Evolutionary conservation across 1,139 yeast genomes (phyloP).

Genomic region (Neolecta irregularis): DNA sequence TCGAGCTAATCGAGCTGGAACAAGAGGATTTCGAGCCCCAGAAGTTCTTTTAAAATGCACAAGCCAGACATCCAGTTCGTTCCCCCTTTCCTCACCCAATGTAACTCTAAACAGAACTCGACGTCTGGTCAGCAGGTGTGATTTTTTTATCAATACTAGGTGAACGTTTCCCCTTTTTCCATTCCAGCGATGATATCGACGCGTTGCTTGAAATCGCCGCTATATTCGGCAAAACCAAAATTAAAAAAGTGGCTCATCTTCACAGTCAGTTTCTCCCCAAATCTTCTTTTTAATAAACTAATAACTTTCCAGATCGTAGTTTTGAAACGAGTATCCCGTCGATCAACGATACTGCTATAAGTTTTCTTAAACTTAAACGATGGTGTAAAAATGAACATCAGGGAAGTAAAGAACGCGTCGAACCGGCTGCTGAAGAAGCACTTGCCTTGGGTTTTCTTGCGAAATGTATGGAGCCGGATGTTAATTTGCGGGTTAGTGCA

Average conservation of each 20-base stretch:
- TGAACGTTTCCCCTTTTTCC: constrained; percentile 71
- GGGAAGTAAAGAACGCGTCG: too few relatives aligned
- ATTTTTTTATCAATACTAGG: constrained; percentile 58
- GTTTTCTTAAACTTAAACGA: constrained; percentile 27
- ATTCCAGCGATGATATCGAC: constrained; percentile 81
- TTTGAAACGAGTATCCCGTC: constrained; percentile 51
- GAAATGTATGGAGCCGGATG: constrained; percentile 43
- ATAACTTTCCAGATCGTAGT: constrained; percentile 33
- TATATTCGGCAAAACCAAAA: constrained; percentile 63
- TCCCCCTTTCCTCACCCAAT: neutral
- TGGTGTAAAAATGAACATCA: constrained; percentile 26
- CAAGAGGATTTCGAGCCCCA: constrained; percentile 91
- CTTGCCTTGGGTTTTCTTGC: constrained; percentile 39
- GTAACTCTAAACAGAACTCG: constrained; percentile 31
- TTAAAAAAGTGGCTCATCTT: constrained; percentile 60
- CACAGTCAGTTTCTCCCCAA: constrained; percentile 41
- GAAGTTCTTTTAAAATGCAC: constrained; percentile 82
- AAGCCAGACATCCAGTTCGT: constrained; percentile 45
- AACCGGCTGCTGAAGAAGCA: constrained; percentile 20
- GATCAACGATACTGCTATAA: constrained; percentile 24
- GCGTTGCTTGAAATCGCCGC: constrained; percentile 73
- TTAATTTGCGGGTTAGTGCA: constrained; percentile 40
- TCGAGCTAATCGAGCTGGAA: constrained; percentile 94
- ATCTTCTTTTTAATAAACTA: neutral
- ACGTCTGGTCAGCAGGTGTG: constrained; percentile 88